Conservation (phyloP, 2,329 filamentous ascomycete genomes). For the Acrocalymma vagum region DNA sequence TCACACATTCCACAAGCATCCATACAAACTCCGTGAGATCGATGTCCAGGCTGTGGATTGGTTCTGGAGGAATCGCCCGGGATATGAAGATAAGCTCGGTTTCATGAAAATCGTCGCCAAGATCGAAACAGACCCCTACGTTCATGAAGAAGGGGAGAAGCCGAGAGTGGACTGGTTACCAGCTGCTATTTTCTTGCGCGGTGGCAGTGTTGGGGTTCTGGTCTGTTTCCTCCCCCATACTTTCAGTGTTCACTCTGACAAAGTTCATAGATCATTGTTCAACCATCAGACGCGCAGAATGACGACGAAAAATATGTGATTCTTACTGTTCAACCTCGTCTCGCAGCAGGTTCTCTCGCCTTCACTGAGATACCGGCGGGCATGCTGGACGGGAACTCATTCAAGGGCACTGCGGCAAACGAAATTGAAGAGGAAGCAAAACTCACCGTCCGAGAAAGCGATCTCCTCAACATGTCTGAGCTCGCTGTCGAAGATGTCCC, state of each 20-base stretch:
- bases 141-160: conserved; percentile 18
- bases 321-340: conserved; percentile 65
- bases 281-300: conserved; percentile 56
- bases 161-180: conserved; percentile 56
- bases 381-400: conserved; percentile 66
- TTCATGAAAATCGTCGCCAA: conserved; percentile 65
- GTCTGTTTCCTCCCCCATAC: conserved; percentile 33
- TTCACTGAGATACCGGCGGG: conserved; percentile 68
- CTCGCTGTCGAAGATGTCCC: conserved; percentile 49
- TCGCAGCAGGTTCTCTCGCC: conserved; percentile 63
- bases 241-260: background rate
- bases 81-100: conserved; percentile 51
- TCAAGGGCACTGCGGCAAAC: conserved; percentile 63
- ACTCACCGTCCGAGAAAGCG: conserved; percentile 57
- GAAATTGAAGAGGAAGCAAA: conserved; percentile 67
- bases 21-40: conserved; percentile 61
- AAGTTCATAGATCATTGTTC: conserved; percentile 61
- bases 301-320: conserved; percentile 54
- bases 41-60: conserved; percentile 64
- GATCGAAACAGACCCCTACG: conserved; percentile 59
- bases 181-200: conserved; percentile 65
- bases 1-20: conserved; percentile 61
- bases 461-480: conserved; percentile 64
- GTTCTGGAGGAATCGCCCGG: conserved; percentile 50
- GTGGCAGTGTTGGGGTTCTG: conserved; percentile 66